Conservation (phyloP, 441 rosid genomes). For the Erodium trifolium region DNA sequence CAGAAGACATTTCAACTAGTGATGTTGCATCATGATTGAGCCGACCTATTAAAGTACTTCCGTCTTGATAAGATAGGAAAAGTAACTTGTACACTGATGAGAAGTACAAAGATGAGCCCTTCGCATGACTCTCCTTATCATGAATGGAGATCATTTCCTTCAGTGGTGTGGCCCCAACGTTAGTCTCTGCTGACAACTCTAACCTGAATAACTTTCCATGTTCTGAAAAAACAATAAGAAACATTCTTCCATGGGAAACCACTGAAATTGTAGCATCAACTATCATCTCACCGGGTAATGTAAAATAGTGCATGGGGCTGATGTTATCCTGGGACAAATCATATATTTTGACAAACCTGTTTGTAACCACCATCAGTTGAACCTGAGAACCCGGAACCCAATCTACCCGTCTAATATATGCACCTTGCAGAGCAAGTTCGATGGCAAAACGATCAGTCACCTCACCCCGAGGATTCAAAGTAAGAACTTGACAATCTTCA, state of each 20-base stretch:
- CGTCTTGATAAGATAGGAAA: conserved; percentile 85
- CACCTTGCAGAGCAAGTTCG: conserved; percentile 97
- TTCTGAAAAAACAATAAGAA: conserved; percentile 90
- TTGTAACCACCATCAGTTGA: conserved; percentile 90
- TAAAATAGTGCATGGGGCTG: conserved; percentile 93
- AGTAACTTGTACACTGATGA: conserved; percentile 75
- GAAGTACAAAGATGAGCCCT: conserved; percentile 88
- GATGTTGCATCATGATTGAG: conserved; percentile 64
- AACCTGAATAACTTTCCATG: conserved; percentile 74
- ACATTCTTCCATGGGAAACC: conserved; percentile 81
- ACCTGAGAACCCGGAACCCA: conserved; percentile 99
- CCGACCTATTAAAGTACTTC: conserved; percentile 77
- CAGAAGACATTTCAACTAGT: conserved; percentile 60
- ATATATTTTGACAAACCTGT: conserved; percentile 91
- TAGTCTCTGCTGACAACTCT: conserved; percentile 69
- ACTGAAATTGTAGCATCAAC: conserved; percentile 83
- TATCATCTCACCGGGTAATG: conserved; percentile 73
- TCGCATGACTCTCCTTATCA: conserved; percentile 61
- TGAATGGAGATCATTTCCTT: conserved; percentile 63
- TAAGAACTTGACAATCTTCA: conserved; percentile 98
- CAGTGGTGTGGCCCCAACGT: conserved; percentile 86
- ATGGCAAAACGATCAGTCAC: conserved; percentile 97
- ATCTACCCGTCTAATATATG: conserved; percentile 77
- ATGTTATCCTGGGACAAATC: conserved; percentile 97
- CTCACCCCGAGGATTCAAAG: conserved; percentile 96